phyloP scores from a whole-genome alignment of 805 yeast genomes.

The Wickerhamiella occidentalis region DNA sequence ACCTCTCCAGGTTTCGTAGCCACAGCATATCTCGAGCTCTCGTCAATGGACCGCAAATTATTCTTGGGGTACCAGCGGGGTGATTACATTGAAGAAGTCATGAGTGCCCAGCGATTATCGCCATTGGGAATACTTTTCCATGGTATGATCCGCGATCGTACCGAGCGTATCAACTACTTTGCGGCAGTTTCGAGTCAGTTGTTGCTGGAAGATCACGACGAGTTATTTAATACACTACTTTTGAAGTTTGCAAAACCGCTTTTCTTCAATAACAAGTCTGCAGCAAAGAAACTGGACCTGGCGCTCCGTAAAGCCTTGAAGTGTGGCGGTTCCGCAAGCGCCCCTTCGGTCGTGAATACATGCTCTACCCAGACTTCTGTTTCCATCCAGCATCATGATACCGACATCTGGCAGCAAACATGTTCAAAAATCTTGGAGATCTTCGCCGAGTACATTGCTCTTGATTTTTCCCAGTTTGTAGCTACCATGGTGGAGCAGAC shows the following conservation, averaged over 20 bases:
- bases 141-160: conserved; percentile 23
- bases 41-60: not conserved
- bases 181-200: conserved; percentile 21
- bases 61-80: conserved; percentile 15
- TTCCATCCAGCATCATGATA: not conserved
- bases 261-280: conserved; percentile 12
- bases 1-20: conserved; percentile 29
- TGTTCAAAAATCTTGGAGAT: not conserved
- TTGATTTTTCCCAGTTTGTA: conserved; percentile 15
- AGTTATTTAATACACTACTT: conserved; percentile 17
- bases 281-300: conserved; percentile 15
- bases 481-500: not conserved
- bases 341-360: not conserved
- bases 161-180: conserved; percentile 22
- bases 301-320: conserved; percentile 8
- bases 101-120: conserved; percentile 19
- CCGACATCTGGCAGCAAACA: conserved; percentile 5
- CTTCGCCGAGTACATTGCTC: conserved; percentile 16
- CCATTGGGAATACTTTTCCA: conserved; percentile 26
- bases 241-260: conserved; percentile 15
- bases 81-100: conserved; percentile 20
- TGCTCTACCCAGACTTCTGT: not conserved
- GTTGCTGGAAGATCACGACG: conserved; percentile 15
- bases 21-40: conserved; percentile 21
- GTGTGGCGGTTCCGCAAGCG: not conserved